Evolutionary conservation across 371 early-diverging fungal species (phyloP).

Genomic region (Rhizomucor pusillus): DNA sequence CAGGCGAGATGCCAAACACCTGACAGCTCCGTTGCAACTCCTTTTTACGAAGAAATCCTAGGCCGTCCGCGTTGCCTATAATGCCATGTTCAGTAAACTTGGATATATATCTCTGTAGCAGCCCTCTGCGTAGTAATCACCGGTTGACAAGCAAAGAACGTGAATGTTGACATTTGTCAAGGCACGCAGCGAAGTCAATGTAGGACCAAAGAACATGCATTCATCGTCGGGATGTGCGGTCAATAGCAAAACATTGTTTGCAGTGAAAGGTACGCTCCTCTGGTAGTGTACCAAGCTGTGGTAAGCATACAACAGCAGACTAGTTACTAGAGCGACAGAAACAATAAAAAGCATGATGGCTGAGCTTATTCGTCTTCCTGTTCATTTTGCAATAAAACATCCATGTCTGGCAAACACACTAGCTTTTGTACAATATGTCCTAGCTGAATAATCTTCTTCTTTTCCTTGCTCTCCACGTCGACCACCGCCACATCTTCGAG

Average conservation of each 20-base stretch:
- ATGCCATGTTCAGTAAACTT: too few species aligned
- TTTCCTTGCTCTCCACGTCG: slow-evolving; percentile 47
- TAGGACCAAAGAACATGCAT: slow-evolving; percentile 98
- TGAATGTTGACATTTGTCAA: slow-evolving; percentile 50
- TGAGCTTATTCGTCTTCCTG: slow-evolving; percentile 17
- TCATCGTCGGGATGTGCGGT: slow-evolving; percentile 99
- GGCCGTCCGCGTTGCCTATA: slow-evolving; percentile 74
- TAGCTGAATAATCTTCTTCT: slow-evolving; percentile 55
- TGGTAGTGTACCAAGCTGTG: slow-evolving; percentile 17
- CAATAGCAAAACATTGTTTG: slow-evolving; percentile 66
- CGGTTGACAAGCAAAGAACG: slow-evolving; percentile 85
- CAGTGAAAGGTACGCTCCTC: slow-evolving; percentile 3
- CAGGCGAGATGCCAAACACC: slow-evolving; percentile 61
- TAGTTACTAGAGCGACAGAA: slow-evolving; percentile 6
- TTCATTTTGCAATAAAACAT: slow-evolving; percentile 42
- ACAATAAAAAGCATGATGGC: slow-evolving; percentile 1
- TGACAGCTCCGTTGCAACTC: slow-evolving; percentile 74
- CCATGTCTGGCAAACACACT: slow-evolving; percentile 66
- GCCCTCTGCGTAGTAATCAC: slow-evolving; percentile 41
- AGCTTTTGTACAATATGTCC: slow-evolving; percentile 64
- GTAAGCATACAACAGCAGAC: slow-evolving; percentile 17
- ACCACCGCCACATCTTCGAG: slow-evolving; percentile 62
- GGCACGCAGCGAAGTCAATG: slow-evolving; percentile 47
- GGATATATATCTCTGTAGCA: too few species aligned
- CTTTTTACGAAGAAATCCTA: slow-evolving; percentile 74